Conservation (phyloP, 2,329 filamentous ascomycete genomes). For the Claviceps lovelessii region DNA sequence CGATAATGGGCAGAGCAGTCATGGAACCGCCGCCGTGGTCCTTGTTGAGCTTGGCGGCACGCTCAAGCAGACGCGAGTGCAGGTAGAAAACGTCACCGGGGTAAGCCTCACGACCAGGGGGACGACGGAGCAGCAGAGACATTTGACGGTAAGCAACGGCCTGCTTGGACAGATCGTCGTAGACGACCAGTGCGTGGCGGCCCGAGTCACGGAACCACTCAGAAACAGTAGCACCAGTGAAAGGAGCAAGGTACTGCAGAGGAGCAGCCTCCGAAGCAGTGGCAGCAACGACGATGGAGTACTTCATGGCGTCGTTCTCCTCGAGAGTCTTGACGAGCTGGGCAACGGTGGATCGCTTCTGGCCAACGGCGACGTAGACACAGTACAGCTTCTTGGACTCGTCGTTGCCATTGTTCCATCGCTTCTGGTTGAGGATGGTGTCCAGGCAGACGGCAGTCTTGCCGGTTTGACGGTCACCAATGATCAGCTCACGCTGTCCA, state of each 20-base stretch:
- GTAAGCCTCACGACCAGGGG: constrained; percentile 97
- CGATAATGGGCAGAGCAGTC: constrained; percentile 93
- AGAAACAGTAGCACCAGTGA: constrained; percentile 57
- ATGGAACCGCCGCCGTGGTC: constrained; percentile 90
- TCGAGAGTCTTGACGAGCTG: constrained; percentile 99
- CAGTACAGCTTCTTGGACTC: constrained; percentile 99
- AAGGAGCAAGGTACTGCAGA: constrained; percentile 86
- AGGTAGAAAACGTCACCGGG: constrained; percentile 99
- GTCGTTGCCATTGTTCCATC: constrained; percentile 79
- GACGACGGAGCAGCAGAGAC: constrained; percentile 94
- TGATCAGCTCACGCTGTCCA: constrained; percentile 99
- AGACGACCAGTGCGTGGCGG: constrained; percentile 80
- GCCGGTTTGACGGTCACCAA: constrained; percentile 99
- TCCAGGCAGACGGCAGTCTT: constrained; percentile 98
- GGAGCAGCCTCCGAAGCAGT: constrained; percentile 95
- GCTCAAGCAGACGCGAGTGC: constrained; percentile 97
- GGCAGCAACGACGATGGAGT: constrained; percentile 82
- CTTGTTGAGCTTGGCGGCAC: constrained; percentile 97
- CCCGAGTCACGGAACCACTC: constrained; percentile 74
- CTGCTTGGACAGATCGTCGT: constrained; percentile 95
- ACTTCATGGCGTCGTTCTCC: constrained; percentile 99
- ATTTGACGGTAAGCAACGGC: constrained; percentile 97
- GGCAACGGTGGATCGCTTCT: constrained; percentile 98
- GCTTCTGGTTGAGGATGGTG: constrained; percentile 97
- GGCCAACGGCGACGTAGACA: constrained; percentile 95